These are phyloP conservation scores for Gnomoniopsis sp. DNA, from an alignment of 2,329 filamentous ascomycete species.

Conservation along the genomic window DNA sequence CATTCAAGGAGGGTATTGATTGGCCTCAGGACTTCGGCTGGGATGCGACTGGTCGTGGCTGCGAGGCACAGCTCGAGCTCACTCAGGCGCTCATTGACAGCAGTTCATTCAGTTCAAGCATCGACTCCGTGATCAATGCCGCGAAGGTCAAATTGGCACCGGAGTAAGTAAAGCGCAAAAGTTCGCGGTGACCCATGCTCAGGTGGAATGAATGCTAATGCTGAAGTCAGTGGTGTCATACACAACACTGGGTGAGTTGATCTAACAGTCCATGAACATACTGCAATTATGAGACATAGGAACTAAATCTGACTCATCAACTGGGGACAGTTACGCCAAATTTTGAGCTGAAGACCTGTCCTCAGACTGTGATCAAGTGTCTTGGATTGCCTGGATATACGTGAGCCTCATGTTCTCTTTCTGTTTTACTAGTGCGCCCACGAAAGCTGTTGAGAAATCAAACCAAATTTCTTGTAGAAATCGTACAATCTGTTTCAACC, in stretches of 20 bases:
- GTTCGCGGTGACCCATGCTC: too few species aligned
- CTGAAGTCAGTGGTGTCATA: too few species aligned
- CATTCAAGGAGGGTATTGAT: neutral
- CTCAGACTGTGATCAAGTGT: neutral
- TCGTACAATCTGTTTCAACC: neutral
- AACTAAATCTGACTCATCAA: neutral
- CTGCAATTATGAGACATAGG: neutral
- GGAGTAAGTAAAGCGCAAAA: too few species aligned
- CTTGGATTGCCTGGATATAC: constrained; percentile 2
- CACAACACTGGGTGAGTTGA: too few species aligned
- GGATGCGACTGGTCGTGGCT: constrained; percentile 11
- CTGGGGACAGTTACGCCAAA: neutral
- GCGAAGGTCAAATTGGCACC: neutral
- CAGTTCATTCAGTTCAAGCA: neutral
- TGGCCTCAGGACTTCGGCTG: constrained; percentile 8
- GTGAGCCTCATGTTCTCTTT: neutral
- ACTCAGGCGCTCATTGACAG: neutral
- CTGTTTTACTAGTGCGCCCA: neutral
- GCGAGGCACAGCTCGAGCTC: constrained; percentile 7
- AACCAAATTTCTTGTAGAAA: too few species aligned
- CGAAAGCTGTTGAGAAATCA: too few species aligned
- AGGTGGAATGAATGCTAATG: too few species aligned
- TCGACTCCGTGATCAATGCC: neutral
- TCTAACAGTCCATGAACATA: neutral
- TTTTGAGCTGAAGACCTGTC: neutral